phyloP scores from a whole-genome alignment of 2,329 filamentous ascomycete species.

The Bisporella sp. region DNA sequence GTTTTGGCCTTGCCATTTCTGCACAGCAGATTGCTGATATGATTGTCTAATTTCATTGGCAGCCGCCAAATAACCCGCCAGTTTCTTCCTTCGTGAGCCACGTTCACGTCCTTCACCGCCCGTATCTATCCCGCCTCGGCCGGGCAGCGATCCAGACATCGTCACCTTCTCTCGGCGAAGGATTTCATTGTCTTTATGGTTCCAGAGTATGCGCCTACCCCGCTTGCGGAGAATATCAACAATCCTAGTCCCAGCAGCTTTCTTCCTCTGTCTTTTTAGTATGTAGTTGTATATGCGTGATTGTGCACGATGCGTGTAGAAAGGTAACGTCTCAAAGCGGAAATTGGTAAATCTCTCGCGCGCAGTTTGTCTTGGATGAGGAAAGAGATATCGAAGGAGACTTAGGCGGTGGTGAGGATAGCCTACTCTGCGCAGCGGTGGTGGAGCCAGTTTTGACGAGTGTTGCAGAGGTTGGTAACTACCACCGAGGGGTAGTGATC shows the following conservation, averaged over 20 bases:
- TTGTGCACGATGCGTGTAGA: conserved; percentile 64
- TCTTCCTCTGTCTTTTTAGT: conserved; percentile 52
- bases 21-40: conserved; percentile 48
- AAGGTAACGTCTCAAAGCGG: conserved; percentile 67
- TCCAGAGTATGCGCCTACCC: conserved; percentile 27
- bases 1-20: conserved; percentile 39
- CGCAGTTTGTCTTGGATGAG: conserved; percentile 55
- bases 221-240: conserved; percentile 21
- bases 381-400: conserved; percentile 62
- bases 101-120: conserved; percentile 40
- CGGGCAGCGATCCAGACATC: conserved; percentile 28
- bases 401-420: conserved; percentile 37
- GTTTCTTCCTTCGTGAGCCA: conserved; percentile 69
- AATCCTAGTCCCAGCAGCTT: conserved; percentile 26
- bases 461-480: neutral
- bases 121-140: conserved; percentile 20
- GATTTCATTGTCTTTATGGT: conserved; percentile 30
- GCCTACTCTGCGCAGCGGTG: conserved; percentile 14
- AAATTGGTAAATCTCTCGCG: conserved; percentile 61
- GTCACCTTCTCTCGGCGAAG: conserved; percentile 16
- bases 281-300: conserved; percentile 71
- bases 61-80: conserved; percentile 66
- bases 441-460: conserved; percentile 22
- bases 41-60: conserved; percentile 65
- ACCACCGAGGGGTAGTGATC: too few relatives aligned